Conservation (phyloP, 2,329 filamentous ascomycete genomes). For the Clonostachys rosea region DNA sequence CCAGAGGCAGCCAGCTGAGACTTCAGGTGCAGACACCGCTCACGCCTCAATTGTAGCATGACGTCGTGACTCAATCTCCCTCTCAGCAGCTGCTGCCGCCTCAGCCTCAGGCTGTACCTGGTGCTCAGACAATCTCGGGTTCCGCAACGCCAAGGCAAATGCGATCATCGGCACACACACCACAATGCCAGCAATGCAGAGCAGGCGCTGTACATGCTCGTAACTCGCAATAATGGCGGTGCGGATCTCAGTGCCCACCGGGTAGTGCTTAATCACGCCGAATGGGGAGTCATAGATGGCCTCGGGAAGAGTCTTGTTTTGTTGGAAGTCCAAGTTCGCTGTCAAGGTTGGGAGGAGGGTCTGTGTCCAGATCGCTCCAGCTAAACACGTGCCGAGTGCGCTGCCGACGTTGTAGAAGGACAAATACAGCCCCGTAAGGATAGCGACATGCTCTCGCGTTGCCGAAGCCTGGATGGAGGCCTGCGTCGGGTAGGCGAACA, state of each 20-base stretch:
- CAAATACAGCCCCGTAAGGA: slow-evolving; percentile 30
- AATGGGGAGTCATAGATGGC: slow-evolving; percentile 31
- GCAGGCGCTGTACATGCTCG: slow-evolving; percentile 33
- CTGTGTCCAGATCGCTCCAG: slow-evolving; percentile 36
- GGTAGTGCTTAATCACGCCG: slow-evolving; percentile 19
- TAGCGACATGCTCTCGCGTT: slow-evolving; percentile 27
- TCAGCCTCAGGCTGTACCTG: slow-evolving; percentile 22
- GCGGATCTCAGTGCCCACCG: slow-evolving; percentile 36
- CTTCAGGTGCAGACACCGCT: too few species aligned
- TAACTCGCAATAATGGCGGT: slow-evolving; percentile 38
- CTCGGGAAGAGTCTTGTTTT: slow-evolving; percentile 24
- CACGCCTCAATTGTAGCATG: too few species aligned
- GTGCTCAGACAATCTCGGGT: slow-evolving; percentile 36
- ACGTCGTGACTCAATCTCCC: not conserved
- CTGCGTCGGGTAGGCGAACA: slow-evolving; percentile 42
- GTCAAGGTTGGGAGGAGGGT: slow-evolving; percentile 24
- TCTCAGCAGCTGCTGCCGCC: slow-evolving; percentile 3
- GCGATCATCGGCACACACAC: slow-evolving; percentile 40
- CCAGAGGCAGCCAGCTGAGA: too few species aligned
- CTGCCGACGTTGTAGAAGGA: slow-evolving; percentile 35
- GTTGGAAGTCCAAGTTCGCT: slow-evolving; percentile 22
- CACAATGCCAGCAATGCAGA: slow-evolving; percentile 38
- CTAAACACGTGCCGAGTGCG: slow-evolving; percentile 31
- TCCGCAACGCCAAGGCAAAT: slow-evolving; percentile 34
- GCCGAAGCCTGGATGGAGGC: slow-evolving; percentile 32